Evolutionary conservation across 2,329 filamentous ascomycete species (phyloP).

Genomic region (Cladobotryum mycophilum): DNA sequence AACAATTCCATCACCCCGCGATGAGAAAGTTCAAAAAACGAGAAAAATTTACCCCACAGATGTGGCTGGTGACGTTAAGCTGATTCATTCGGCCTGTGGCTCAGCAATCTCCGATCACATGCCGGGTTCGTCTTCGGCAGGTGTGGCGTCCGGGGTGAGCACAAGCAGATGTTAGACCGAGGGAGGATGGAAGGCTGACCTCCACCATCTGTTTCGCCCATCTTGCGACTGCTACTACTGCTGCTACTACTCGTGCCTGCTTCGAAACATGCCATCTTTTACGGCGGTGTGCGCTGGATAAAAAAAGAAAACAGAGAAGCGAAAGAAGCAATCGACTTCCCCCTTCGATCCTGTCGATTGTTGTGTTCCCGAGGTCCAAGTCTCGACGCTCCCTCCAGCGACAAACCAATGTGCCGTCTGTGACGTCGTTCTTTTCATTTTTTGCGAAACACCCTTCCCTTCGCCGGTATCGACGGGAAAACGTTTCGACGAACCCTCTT

Average conservation of each 20-base stretch:
- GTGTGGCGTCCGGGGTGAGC: background rate
- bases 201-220: background rate
- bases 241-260: background rate
- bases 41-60: slow-evolving; percentile 20
- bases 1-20: background rate
- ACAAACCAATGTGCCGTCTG: background rate
- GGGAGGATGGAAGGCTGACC: background rate
- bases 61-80: slow-evolving; percentile 9
- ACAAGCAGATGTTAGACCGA: background rate
- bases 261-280: background rate
- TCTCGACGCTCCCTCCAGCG: background rate
- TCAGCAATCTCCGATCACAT: slow-evolving; percentile 13
- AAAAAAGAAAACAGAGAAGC: too few relatives aligned
- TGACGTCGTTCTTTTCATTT: background rate
- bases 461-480: background rate
- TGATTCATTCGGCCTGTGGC: slow-evolving; percentile 5
- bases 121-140: slow-evolving; percentile 1
- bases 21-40: background rate
- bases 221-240: too few relatives aligned
- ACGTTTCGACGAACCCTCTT: background rate
- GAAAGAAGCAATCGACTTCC: background rate
- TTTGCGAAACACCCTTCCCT: background rate
- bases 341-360: background rate
- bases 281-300: background rate
- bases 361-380: too few relatives aligned